Percentiles rank a stretch among this genome's conserved stretches.
phyloP scores from a whole-genome alignment of 192 early-diverging fungal genomes.

The Podila minutissima region DNA sequence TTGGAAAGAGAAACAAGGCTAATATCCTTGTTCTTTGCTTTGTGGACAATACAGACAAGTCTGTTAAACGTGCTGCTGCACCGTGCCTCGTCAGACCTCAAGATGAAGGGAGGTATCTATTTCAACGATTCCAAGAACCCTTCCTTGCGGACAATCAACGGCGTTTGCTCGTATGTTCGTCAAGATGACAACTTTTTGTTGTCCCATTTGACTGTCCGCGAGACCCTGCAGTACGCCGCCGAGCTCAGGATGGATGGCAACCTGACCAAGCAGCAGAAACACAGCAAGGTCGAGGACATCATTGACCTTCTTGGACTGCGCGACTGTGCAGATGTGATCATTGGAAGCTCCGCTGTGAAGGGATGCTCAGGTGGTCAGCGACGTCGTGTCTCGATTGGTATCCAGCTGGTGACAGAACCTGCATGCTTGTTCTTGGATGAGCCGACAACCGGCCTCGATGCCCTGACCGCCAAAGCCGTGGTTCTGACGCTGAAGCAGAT shows the following conservation, averaged over 20 bases:
- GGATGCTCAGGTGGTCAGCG: conserved; percentile 46
- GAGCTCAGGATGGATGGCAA: conserved; percentile 65
- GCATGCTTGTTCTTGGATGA: conserved; percentile 49
- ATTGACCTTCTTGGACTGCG: conserved; percentile 42
- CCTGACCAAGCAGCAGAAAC: conserved; percentile 23
- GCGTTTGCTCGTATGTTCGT: conserved; percentile 45
- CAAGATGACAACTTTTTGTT: conserved; percentile 49
- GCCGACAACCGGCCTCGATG: conserved; percentile 44
- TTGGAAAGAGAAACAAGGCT: too few relatives aligned
- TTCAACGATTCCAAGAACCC: conserved; percentile 47
- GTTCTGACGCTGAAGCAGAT: conserved; percentile 43
- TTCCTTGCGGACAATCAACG: conserved; percentile 28
- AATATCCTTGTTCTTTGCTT: background rate
- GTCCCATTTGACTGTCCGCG: conserved; percentile 79
- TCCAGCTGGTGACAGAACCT: conserved; percentile 45
- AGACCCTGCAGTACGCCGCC: conserved; percentile 82
- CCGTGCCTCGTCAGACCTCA: conserved; percentile 13
- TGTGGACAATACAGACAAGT: conserved; percentile 24
- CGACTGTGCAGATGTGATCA: conserved; percentile 48
- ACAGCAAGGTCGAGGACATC: conserved; percentile 42
- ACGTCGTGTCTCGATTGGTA: conserved; percentile 45
- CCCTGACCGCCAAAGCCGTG: conserved; percentile 44
- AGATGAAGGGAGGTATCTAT: conserved; percentile 30
- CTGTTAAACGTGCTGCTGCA: conserved; percentile 34
- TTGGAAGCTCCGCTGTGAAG: conserved; percentile 39